These are phyloP conservation scores for Aureobasidium namibiae DNA, from an alignment of 2,329 filamentous ascomycete species.

Conservation along the genomic window DNA sequence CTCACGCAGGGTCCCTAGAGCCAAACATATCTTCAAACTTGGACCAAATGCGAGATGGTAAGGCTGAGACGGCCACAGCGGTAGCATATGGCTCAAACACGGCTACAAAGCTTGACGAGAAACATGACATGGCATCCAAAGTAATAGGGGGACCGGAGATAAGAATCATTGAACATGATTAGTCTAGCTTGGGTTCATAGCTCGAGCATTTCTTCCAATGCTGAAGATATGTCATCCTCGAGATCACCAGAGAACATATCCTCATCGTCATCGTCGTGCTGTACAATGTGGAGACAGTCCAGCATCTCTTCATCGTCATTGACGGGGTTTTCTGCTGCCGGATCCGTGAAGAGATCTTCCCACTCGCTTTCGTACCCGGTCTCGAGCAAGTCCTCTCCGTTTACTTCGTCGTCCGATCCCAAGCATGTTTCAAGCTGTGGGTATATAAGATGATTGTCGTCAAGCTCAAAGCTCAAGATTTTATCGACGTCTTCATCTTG, in stretches of 20 bases:
- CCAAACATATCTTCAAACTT: not conserved
- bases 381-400: not conserved
- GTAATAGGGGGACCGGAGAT: not conserved
- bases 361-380: not conserved
- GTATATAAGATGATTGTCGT: not conserved
- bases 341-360: not conserved
- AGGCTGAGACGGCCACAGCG: no score
- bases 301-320: slow-evolving; percentile 4
- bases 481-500: not conserved
- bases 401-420: not conserved
- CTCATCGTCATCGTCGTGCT: not conserved
- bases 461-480: not conserved
- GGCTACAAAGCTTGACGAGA: not conserved
- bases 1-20: not conserved
- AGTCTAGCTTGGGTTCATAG: not conserved
- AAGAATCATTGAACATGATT: not conserved
- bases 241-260: not conserved
- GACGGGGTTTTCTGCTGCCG: not conserved
- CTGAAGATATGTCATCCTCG: not conserved
- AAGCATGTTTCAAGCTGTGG: not conserved
- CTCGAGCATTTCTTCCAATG: not conserved
- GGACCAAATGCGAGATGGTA: not conserved
- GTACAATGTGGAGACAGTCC: not conserved
- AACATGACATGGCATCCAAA: not conserved
- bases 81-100: not conserved